Base-by-base conservation (phyloP, 2,329 filamentous ascomycete genomes). In the Fusarium vanettenii region DNA sequence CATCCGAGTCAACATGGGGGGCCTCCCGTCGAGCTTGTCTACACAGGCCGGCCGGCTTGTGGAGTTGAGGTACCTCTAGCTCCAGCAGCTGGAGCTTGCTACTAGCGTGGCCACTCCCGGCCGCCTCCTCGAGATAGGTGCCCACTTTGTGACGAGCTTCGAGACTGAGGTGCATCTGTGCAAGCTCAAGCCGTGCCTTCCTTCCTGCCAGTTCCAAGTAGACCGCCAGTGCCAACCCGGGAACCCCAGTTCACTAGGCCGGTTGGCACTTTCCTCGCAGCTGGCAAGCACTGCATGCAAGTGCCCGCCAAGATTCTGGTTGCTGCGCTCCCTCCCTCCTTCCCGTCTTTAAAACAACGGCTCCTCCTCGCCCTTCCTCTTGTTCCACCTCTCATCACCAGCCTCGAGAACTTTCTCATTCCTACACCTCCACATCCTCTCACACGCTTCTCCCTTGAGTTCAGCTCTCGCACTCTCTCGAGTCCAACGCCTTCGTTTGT, bases 401-500 rank as follows among this genome's bases (percentile, higher is more conserved):
- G 35, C 67, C 67, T 71, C 45, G 64, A 70, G 48, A 56, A 70
- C 60, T 73, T 65, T 64, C 60, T 70, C 70, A 76, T 73, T 74
- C 69, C 78, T 68, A 71, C 77, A 71, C 71, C 76, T 73, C 48
- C 72, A 71, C 71, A 66, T 75, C 77, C 69, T 70, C 74, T 72
- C 75, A 60, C 71, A 66, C 65, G 59, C 55, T 71, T 69, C 61
- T 63, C 67, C 60, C 60, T 66, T 66, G 72, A 60, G 65, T 68
- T 78, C 72, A 67, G 67, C 66, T 66, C 67, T 67, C 72, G 68
- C 74, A 65, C 66, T 70, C 66, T 60, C 75, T 63, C 64, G 67
- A 72, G 55, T 77, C 67, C 68, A 70, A 72, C 67, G 39, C 71
- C 57, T 72, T 78, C 77, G 68, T 76, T 68, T 66, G 64, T 70